Conservation (phyloP, 2,329 filamentous ascomycete genomes). For the Neofusicoccum sp. region DNA sequence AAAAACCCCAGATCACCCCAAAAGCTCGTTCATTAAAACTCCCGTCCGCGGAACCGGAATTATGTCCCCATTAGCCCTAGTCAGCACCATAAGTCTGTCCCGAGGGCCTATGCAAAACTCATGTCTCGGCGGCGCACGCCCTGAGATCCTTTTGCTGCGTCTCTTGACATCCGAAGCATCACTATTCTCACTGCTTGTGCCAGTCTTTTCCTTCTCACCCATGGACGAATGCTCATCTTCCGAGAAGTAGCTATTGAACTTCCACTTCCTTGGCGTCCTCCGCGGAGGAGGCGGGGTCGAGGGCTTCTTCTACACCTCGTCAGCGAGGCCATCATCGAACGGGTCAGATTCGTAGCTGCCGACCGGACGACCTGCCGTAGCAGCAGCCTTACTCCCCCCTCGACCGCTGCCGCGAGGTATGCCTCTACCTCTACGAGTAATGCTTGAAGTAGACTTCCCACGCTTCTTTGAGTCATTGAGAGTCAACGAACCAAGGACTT, state of each 20-base stretch:
- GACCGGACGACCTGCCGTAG: not conserved
- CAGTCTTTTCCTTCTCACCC: not conserved
- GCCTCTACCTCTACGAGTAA: too few species aligned
- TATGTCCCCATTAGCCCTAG: not conserved
- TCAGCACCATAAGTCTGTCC: not conserved
- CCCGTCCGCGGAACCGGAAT: not conserved
- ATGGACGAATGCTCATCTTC: not conserved
- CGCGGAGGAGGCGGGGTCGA: not conserved
- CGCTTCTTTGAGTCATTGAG: too few species aligned
- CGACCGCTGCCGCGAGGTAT: too few species aligned
- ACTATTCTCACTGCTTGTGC: not conserved
- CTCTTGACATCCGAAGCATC: not conserved
- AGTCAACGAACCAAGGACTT: too few species aligned
- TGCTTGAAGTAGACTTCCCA: too few species aligned
- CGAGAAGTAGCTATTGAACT: not conserved
- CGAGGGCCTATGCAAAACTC: not conserved
- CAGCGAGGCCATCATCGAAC: not conserved
- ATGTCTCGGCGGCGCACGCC: not conserved
- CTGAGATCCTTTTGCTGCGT: not conserved
- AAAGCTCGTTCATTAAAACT: too few species aligned
- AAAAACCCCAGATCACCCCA: too few species aligned
- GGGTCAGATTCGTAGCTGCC: not conserved
- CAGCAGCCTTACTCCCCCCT: not conserved
- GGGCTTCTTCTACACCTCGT: not conserved
- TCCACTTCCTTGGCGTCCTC: not conserved